Evolutionary conservation across 2,329 filamentous ascomycete genomes (phyloP).

Genomic region (Coleophoma eucalyptorum): DNA sequence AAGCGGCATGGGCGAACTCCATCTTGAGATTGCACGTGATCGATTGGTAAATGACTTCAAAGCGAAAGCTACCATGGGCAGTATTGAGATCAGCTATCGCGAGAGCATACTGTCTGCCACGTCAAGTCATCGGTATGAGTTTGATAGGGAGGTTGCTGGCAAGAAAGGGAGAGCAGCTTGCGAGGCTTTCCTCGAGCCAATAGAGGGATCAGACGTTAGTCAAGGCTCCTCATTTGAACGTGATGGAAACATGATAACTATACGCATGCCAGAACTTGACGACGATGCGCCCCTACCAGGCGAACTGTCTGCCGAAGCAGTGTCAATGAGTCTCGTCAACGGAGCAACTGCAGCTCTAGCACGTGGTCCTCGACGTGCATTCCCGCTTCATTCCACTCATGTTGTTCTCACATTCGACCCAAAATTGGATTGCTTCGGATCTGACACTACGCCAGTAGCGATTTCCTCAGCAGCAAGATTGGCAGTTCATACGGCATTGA

Average conservation of each 20-base stretch:
- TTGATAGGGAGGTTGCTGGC: conserved; percentile 77
- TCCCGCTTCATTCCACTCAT: conserved; percentile 73
- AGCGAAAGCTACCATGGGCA: conserved; percentile 78
- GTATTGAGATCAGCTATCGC: conserved; percentile 92
- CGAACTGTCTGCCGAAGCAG: conserved; percentile 42
- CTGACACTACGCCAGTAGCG: conserved; percentile 63
- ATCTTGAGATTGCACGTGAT: conserved; percentile 89
- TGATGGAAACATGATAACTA: conserved; percentile 69
- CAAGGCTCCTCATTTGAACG: conserved; percentile 42
- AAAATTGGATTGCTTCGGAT: conserved; percentile 57
- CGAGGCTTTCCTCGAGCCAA: conserved; percentile 62
- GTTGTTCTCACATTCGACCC: conserved; percentile 69
- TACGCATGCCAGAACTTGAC: conserved; percentile 42
- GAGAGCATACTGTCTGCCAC: conserved; percentile 67
- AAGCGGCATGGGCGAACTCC: conserved; percentile 93
- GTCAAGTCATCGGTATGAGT: conserved; percentile 53
- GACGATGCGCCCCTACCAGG: conserved; percentile 43
- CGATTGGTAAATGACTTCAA: conserved; percentile 87
- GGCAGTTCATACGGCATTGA: conserved; percentile 68
- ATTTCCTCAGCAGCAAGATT: conserved; percentile 63
- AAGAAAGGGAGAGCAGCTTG: conserved; percentile 77
- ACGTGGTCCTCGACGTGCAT: conserved; percentile 75
- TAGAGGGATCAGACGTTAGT: conserved; percentile 37
- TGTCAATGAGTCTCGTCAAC: conserved; percentile 61
- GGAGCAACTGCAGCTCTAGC: conserved; percentile 81